Base-by-base conservation (phyloP, 768 basidiomycete genomes). In the Guyanaporus albipodus region DNA sequence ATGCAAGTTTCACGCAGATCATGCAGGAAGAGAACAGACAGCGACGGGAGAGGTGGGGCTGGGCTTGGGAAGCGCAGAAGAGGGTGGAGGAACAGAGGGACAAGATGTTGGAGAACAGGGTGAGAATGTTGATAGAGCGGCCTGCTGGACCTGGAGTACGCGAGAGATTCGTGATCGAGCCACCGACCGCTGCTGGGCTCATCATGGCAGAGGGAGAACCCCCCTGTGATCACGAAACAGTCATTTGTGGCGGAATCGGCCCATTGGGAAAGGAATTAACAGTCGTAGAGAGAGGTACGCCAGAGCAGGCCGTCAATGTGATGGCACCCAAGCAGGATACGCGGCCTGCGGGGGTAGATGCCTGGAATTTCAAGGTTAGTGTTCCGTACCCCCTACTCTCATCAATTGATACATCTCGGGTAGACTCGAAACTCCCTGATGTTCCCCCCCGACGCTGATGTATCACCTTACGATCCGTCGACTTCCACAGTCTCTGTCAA, bases 21-120 rank as follows among this genome's bases (percentile, higher is more conserved):
- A 69, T 99, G 44, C 82, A 92, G 48, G 82, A 86, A 44, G 95
- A 97, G 73, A 98, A 99, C 62, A 70, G 74, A 64, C 75, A 77
- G 56, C 76, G 92, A 49, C 83, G 82, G 62, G 87, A 90, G 62
- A 82, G 73, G 63, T 91, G 84, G 74, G 80, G 70, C 0, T 99
- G 96, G 96, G 96, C 94, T 2, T 99, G 87, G 83, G 86, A 91
- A 33, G 93, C 92, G 7, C 92, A 98, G 73, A 74, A 70, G 64
- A 73, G 79, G 58, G 92, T 93, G 2, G 85, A 89, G 52, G 73
- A 69, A 42, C 82, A 81, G 64, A 76, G 77, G 56, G 72, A 66
- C 31, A 82, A 69, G 66, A 82, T 85, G 77, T 61, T 87, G 26
- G 82, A 85, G 61, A 77, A 67, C 24, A 75, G 85, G 66, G 82